Base-by-base conservation (phyloP, 108 stramenopile species). In the Bacterosira constricta region DNA sequence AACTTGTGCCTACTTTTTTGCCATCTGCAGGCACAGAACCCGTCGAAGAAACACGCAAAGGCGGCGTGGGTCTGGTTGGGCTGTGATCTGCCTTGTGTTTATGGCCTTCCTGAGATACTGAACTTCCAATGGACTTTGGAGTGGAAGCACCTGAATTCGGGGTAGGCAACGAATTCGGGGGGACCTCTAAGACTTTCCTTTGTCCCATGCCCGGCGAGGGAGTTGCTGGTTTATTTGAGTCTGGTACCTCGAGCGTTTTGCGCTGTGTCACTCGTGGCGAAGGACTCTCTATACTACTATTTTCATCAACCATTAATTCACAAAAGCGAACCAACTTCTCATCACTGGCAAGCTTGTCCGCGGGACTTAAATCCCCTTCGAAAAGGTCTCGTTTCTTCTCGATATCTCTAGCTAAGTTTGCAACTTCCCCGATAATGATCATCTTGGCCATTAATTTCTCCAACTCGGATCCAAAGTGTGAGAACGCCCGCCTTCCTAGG, bases 381-480 rank as follows among this genome's bases (percentile, higher is more conserved):
- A 49, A 75, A 8, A 49, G 30, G 46, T 27, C 32, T 20, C 46
- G 27, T 21, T 56, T 75, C 34, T 47, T 70, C 35, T 77, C 77
- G 18, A 79, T 74, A 34, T 83, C 77, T 59, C 70, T 69, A 6
- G 75, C 66, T 20, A 81, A 42, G 18, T 72, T 58, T 0, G 88
- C 85, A 34, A 91, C 82, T 53, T 88, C 80, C 9, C 80, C 71
- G 1, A 91, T 69, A 21, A 91, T 41, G 12, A 89, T 57, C 79
- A 91, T 87, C 57, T 89, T 86, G 47, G 74, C 51, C 79, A 89
- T 83, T 11, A 89, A 44, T 37, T 71, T 74, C 39, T 86, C 88
- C 20, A 89, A 49, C 45, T 84, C 68, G 30, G 62, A 52, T 13
- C 85, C 84, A 59, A 83, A 89, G 61, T 84, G 83, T 9, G 53